A percentile compares a stretch with the other conserved stretches of the same genome.
Evolutionary conservation across 768 basidiomycete genomes (phyloP).

Genomic region (Piloderma croceum): DNA sequence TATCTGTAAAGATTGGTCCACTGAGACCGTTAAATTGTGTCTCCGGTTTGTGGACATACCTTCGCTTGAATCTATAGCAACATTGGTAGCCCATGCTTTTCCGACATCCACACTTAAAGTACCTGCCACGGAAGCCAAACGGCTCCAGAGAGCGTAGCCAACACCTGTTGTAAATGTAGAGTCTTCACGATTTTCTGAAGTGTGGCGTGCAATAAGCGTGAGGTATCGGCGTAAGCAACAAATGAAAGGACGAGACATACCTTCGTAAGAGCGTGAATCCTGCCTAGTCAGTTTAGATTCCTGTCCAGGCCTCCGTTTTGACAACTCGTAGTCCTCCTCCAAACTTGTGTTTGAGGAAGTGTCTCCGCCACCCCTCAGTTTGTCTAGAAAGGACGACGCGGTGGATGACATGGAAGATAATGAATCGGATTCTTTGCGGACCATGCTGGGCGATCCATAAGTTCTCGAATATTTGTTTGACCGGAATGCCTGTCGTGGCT

Average conservation of each 20-base stretch:
- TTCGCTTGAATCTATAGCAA: constrained; percentile 39
- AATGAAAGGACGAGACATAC: neutral
- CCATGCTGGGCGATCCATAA: neutral
- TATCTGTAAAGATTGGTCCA: constrained; percentile 29
- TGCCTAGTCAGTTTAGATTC: neutral
- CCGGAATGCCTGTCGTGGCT: neutral
- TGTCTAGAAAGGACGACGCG: constrained; percentile 32
- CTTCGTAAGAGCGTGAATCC: neutral
- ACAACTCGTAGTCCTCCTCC: constrained; percentile 28
- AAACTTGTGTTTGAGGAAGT: constrained; percentile 39
- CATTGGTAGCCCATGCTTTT: constrained; percentile 48
- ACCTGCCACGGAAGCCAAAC: constrained; percentile 48
- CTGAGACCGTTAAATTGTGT: neutral
- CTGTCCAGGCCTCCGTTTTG: neutral
- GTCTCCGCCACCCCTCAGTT: constrained; percentile 30
- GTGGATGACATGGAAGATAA: constrained; percentile 24
- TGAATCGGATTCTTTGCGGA: constrained; percentile 19
- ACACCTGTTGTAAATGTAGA: constrained; percentile 30
- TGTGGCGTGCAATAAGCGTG: neutral
- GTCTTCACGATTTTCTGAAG: neutral
- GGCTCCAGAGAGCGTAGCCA: constrained; percentile 50
- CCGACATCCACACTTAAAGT: constrained; percentile 51
- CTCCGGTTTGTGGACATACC: constrained; percentile 23
- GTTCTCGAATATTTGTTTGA: neutral
- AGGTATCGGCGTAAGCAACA: constrained; percentile 1